A percentile compares a stretch with the other conserved stretches of the same genome.
Evolutionary conservation across 2,329 filamentous ascomycete genomes (phyloP).

Genomic region (Hypoxylon sp.): DNA sequence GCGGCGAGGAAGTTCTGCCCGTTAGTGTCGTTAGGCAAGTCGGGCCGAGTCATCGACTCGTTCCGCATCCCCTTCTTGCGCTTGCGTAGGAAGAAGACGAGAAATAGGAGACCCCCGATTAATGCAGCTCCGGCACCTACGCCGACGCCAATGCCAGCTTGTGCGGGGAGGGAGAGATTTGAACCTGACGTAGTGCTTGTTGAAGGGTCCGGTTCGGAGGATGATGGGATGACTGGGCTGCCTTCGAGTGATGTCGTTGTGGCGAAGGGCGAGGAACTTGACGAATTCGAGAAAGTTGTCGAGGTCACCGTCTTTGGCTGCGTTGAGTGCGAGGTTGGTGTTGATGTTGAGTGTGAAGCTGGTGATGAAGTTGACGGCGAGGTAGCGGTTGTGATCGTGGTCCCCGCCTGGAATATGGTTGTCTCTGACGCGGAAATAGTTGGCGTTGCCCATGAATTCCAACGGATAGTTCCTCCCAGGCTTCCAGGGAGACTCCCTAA

Average conservation of each 20-base stretch:
- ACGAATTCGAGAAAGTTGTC: not conserved
- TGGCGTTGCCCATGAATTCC: constrained; percentile 27
- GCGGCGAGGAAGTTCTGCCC: not conserved
- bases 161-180: constrained; percentile 22
- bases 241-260: not conserved
- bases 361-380: not conserved
- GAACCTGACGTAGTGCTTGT: constrained; percentile 8
- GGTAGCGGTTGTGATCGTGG: not conserved
- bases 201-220: constrained; percentile 16
- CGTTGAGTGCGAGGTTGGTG: not conserved
- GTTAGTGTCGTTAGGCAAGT: constrained; percentile 4
- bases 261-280: not conserved
- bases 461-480: constrained; percentile 36
- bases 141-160: constrained; percentile 43
- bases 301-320: constrained; percentile 9
- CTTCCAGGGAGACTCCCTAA: constrained; percentile 35
- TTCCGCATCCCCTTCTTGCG: constrained; percentile 22
- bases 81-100: constrained; percentile 34
- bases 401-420: not conserved
- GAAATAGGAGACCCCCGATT: constrained; percentile 33
- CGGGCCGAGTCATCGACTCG: not conserved
- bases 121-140: constrained; percentile 34
- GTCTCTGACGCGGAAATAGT: not conserved
- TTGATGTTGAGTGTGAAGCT: constrained; percentile 6
- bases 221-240: constrained; percentile 5